Base-by-base conservation (phyloP, 805 yeast species). In the Candida pini region DNA sequence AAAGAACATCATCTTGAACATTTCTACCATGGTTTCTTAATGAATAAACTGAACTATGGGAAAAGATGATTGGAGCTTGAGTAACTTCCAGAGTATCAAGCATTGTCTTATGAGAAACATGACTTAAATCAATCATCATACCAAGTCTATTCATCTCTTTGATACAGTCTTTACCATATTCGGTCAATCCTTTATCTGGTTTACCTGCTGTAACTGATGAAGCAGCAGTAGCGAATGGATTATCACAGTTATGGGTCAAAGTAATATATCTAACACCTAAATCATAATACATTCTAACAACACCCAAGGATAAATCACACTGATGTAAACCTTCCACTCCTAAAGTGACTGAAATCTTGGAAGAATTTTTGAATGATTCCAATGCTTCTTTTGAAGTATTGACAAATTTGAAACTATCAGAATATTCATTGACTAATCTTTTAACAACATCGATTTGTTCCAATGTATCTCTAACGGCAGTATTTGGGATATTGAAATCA, bases 281-380 rank as follows among this genome's bases (percentile, higher is more conserved):
- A 6, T 66, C 70, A 44, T 48, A 63, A 43, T 64, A 71, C 46
- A 58, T 63, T 42, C 77, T 58, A 21, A 71, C 48, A 9, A 68
- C 71, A n/a, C 63, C 73, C 14, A 70, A 40, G 1, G 76, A 68
- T 4, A 63, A 40, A 41, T 69, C 78, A 18, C 62, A 56, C 49
- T 69, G 76, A 45, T 71, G 77, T 23, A 71, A 48, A 3, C 76
- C 76, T 48, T 71, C 78, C 12, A 69, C 67, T 7, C 76, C 78
- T 41, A 71, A 38, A 7, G 25, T 22, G 25, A 22, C n/a, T 41
- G 64, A 63, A 7, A 45, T 49, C 7, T 30, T 29, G 4, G 33
- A 35, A 2, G 48, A 41, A n/a, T 47, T 40, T 19, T 32, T n/a
- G 37, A 59, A 69, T 18, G 46, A 56, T 4, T 45, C 39, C 23